Conservation (phyloP, 257 asterid species). For the Catharanthus roseus region DNA sequence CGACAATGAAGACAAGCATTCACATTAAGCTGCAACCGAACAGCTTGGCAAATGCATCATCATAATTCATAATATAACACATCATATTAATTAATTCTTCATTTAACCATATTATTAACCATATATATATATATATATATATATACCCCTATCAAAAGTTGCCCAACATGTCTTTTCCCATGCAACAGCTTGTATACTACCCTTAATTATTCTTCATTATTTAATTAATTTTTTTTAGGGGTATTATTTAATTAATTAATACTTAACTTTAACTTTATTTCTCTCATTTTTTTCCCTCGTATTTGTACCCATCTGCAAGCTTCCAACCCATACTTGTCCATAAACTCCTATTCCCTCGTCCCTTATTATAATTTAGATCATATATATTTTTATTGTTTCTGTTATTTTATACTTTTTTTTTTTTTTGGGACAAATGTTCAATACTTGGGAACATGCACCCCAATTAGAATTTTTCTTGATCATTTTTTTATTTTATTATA, state of each 20-base stretch:
- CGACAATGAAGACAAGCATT: constrained; percentile 54
- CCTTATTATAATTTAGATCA: not conserved
- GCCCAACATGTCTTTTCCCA: constrained; percentile 24
- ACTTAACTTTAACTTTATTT: constrained; percentile 1
- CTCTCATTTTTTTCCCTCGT: not conserved
- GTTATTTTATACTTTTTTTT: not conserved
- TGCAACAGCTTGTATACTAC: constrained; percentile 28
- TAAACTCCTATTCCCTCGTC: constrained; percentile 1
- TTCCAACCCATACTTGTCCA: constrained; percentile 1
- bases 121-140: too few relatives aligned
- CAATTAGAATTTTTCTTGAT: not conserved
- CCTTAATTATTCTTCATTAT: not conserved
- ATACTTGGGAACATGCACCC: constrained; percentile 11
- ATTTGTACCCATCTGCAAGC: constrained; percentile 17
- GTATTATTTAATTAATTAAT: too few relatives aligned
- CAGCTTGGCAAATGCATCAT: constrained; percentile 45
- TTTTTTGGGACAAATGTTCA: not conserved
- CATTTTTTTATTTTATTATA: too few relatives aligned
- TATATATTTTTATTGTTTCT: too few relatives aligned
- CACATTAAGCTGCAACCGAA: constrained; percentile 39
- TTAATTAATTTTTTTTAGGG: not conserved
- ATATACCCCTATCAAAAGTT: too few relatives aligned
- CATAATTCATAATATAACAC: too few relatives aligned
- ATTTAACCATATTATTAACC: too few relatives aligned
- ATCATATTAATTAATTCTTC: not conserved